These are phyloP conservation scores for Choiromyces venosus DNA, from an alignment of 495 filamentous ascomycete species.

Conservation along the genomic window DNA sequence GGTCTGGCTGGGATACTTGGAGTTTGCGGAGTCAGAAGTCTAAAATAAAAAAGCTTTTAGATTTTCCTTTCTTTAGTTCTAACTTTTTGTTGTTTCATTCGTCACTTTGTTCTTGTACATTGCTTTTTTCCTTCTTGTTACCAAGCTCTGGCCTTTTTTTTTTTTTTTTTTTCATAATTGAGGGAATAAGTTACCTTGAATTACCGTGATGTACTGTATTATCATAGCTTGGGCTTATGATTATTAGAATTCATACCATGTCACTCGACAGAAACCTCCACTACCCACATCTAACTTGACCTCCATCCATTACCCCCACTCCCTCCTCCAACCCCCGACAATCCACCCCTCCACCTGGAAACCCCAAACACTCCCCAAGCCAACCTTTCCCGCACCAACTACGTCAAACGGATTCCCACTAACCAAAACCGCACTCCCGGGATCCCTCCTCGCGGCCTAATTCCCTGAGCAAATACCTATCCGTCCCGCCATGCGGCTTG, in stretches of 20 bases:
- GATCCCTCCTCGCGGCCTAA: conserved; percentile 48
- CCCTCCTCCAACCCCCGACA: conserved; percentile 7
- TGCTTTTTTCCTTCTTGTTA: not conserved
- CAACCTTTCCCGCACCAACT: conserved; percentile 51
- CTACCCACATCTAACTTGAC: not conserved
- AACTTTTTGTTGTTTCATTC: not conserved
- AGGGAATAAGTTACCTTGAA: not conserved
- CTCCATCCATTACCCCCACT: conserved; percentile 15
- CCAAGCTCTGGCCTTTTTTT: not conserved
- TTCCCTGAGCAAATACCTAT: conserved; percentile 55
- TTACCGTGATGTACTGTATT: not conserved
- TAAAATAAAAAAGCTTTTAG: not conserved
- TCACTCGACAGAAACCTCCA: not conserved
- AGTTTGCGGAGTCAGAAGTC: conserved; percentile 2
- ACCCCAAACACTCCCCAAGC: conserved; percentile 65
- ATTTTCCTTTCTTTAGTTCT: not conserved
- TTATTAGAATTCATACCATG: not conserved
- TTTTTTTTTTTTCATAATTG: not conserved
- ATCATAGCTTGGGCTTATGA: not conserved
- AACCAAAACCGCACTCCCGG: conserved; percentile 59
- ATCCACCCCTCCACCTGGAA: conserved; percentile 50
- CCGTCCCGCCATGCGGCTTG: conserved; percentile 65
- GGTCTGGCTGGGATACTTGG: not conserved
- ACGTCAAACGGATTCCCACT: conserved; percentile 78
- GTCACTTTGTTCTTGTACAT: not conserved